A percentile compares a stretch with the other conserved stretches of the same genome.
Conservation (phyloP, 306 rosid genomes). For the Myrica gale region DNA sequence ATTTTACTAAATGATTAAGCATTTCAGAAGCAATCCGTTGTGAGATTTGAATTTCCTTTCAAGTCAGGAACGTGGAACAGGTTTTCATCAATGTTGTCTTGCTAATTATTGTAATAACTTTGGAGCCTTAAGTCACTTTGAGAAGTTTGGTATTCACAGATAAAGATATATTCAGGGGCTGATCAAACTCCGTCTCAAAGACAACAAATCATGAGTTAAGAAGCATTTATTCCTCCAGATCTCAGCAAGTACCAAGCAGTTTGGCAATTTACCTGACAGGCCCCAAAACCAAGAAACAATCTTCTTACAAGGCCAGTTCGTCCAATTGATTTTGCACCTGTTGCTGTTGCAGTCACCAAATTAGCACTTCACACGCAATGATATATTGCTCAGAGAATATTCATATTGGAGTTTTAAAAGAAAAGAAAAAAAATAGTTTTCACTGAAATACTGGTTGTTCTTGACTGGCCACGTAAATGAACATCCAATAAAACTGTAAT, state of each 20-base stretch:
- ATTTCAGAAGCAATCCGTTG: background rate
- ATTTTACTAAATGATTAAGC: background rate
- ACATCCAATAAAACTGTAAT: background rate
- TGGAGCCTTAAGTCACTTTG: background rate
- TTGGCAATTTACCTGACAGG: background rate
- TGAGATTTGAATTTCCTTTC: background rate
- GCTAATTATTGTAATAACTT: background rate
- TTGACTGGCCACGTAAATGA: background rate
- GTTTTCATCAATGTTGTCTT: background rate
- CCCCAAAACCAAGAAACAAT: background rate
- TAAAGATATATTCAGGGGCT: background rate
- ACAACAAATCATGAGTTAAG: background rate
- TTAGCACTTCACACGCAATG: constrained; percentile 20
- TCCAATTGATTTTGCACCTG: constrained; percentile 31
- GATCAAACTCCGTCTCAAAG: background rate
- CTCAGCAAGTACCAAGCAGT: background rate
- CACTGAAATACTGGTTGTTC: background rate
- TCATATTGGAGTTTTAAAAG: background rate
- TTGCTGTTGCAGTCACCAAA: constrained; percentile 30
- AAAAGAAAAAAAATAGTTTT: background rate
- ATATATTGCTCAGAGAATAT: background rate
- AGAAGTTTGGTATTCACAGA: background rate
- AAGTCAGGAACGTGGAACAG: background rate
- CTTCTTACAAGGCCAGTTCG: constrained; percentile 25
- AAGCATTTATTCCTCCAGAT: background rate